Evolutionary conservation across 768 basidiomycete species (phyloP).

Genomic region (Pleurotus salmoneostramineus): DNA sequence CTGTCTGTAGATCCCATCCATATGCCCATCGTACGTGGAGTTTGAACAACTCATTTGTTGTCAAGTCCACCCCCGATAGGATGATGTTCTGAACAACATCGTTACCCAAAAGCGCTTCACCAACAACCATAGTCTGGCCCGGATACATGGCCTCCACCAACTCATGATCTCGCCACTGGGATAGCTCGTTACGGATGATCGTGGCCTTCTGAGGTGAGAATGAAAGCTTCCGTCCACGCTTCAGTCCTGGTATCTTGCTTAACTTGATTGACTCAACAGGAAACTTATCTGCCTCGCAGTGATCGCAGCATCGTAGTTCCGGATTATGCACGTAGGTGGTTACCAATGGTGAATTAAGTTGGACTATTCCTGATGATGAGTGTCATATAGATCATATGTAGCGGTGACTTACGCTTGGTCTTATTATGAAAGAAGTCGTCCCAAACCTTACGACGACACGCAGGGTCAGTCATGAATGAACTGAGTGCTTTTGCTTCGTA

Average conservation of each 20-base stretch:
- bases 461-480: neutral
- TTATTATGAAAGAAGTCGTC: slow-evolving; percentile 15
- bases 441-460: slow-evolving; percentile 12
- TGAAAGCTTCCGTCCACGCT: neutral
- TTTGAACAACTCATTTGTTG: neutral
- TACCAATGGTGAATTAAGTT: neutral
- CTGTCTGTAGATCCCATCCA: neutral
- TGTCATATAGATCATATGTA: neutral
- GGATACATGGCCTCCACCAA: neutral
- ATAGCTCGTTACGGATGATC: neutral
- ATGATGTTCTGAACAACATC: neutral
- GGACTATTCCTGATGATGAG: neutral
- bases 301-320: slow-evolving; percentile 12
- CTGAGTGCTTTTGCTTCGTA: neutral
- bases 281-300: slow-evolving; percentile 9
- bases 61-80: neutral
- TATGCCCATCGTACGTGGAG: neutral
- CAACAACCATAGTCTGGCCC: neutral
- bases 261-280: neutral
- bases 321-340: neutral
- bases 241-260: neutral
- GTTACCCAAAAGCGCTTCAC: neutral
- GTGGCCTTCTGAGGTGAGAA: neutral
- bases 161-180: neutral
- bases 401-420: slow-evolving; percentile 11